Conservation (phyloP, 2,329 filamentous ascomycete genomes). For the Penicillium sp. region DNA sequence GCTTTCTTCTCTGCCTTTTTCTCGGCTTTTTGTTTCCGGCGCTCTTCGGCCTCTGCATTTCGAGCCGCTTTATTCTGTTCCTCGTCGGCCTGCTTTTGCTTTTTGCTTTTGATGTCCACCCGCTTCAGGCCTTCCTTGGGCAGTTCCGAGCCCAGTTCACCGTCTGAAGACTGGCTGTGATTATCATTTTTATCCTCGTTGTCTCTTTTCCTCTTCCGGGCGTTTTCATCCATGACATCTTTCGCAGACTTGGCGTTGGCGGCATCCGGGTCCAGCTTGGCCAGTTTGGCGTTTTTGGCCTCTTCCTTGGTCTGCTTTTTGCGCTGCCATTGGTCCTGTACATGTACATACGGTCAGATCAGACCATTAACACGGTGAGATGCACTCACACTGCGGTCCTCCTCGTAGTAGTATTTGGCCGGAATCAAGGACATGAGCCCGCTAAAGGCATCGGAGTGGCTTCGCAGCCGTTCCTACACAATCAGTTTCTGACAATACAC, state of each 20-base stretch:
- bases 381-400: constrained; percentile 72
- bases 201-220: constrained; percentile 71
- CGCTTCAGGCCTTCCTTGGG: constrained; percentile 62
- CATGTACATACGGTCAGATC: neutral
- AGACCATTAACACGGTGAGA: neutral
- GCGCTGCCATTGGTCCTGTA: constrained; percentile 84
- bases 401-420: constrained; percentile 84
- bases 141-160: constrained; percentile 40
- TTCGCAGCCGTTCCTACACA: constrained; percentile 45
- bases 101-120: constrained; percentile 42
- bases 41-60: constrained; percentile 27
- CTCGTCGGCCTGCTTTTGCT: constrained; percentile 51
- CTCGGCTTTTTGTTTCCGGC: constrained; percentile 35
- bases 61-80: constrained; percentile 21
- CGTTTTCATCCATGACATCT: constrained; percentile 86
- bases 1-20: constrained; percentile 45
- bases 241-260: constrained; percentile 86
- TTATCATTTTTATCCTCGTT: constrained; percentile 47
- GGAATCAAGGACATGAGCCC: constrained; percentile 83
- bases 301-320: constrained; percentile 96
- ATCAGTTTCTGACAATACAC: constrained; percentile 1
- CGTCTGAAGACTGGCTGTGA: constrained; percentile 45
- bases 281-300: constrained; percentile 74
- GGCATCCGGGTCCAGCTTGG: constrained; percentile 87
- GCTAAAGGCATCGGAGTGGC: constrained; percentile 72